A percentile compares a stretch with the other conserved stretches of the same genome.
These are phyloP conservation scores for Xylaria multiplex DNA, from an alignment of 2,329 filamentous ascomycete species.

Conservation along the genomic window DNA sequence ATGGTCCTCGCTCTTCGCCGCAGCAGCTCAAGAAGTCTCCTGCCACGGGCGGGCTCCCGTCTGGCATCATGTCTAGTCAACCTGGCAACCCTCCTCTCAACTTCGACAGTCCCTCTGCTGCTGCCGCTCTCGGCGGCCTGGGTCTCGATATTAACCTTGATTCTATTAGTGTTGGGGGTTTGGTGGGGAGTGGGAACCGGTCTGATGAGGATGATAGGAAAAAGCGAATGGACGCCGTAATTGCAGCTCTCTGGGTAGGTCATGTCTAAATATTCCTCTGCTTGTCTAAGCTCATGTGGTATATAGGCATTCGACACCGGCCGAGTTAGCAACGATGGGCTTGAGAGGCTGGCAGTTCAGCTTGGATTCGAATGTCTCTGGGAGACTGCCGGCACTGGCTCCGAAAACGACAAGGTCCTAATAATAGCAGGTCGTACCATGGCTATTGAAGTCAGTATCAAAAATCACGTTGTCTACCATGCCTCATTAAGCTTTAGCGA, in stretches of 20 bases:
- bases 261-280: constrained; percentile 51
- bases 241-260: constrained; percentile 61
- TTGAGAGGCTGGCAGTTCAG: constrained; percentile 75
- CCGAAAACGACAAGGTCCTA: constrained; percentile 63
- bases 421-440: constrained; percentile 71
- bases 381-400: constrained; percentile 61
- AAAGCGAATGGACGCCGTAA: constrained; percentile 63
- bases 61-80: constrained; percentile 60
- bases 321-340: constrained; percentile 76
- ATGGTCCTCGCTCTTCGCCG: constrained; percentile 67
- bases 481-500: constrained; percentile 72
- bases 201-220: constrained; percentile 65
- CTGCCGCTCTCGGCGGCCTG: constrained; percentile 68
- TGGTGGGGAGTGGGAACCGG: constrained; percentile 55
- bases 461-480: constrained; percentile 69
- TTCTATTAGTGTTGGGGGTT: constrained; percentile 59
- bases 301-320: constrained; percentile 58
- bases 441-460: constrained; percentile 69
- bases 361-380: constrained; percentile 73
- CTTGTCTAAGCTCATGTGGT: constrained; percentile 41
- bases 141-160: constrained; percentile 67
- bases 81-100: constrained; percentile 59
- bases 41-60: constrained; percentile 56
- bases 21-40: constrained; percentile 73
- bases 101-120: constrained; percentile 72